A percentile compares a stretch with the other conserved stretches of the same genome.
Conservation (phyloP, 2,329 filamentous ascomycete species). For the Delphinella strobiligena region DNA sequence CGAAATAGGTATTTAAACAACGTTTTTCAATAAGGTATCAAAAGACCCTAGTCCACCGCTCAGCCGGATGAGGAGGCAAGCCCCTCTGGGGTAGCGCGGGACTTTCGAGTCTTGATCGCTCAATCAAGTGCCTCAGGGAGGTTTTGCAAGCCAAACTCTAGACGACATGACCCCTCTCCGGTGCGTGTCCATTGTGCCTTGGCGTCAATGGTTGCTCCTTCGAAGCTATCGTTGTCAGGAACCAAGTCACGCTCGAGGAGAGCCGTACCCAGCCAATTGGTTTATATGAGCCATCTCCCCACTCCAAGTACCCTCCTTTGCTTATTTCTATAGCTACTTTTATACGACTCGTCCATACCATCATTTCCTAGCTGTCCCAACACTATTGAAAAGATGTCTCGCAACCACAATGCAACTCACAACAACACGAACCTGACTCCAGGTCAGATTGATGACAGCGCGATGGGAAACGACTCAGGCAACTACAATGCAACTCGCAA, state of each 20-base stretch:
- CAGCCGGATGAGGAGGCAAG: neutral
- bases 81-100: slow-evolving; percentile 2
- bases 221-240: too few relatives aligned
- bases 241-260: neutral
- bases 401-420: slow-evolving; percentile 14
- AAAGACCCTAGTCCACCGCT: neutral
- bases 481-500: slow-evolving; percentile 15
- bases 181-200: neutral
- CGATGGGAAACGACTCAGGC: slow-evolving; percentile 8
- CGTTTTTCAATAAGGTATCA: neutral
- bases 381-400: neutral
- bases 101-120: neutral
- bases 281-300: neutral
- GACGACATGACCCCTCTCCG: neutral
- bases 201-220: neutral
- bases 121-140: neutral
- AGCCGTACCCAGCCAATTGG: neutral
- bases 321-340: neutral
- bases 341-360: neutral
- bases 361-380: neutral
- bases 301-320: neutral
- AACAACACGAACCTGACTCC: slow-evolving; percentile 18
- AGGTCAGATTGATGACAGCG: slow-evolving; percentile 10
- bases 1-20: too few relatives aligned
- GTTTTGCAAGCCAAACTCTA: neutral